Conservation (phyloP, 768 basidiomycete genomes). For the Termitomyces sp. region DNA sequence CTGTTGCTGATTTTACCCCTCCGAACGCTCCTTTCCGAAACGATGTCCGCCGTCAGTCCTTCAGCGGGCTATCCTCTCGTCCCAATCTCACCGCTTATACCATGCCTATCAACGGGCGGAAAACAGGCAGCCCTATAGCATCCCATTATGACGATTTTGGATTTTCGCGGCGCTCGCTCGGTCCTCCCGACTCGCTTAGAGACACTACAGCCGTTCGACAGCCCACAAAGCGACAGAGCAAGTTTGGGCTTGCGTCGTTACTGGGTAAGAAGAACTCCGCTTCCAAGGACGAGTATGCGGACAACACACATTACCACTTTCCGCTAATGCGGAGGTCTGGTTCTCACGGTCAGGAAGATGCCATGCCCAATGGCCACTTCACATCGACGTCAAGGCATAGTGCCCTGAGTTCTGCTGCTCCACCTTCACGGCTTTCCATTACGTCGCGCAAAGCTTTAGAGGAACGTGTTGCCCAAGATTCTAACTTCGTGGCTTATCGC, state of each 20-base stretch:
- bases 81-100: constrained; percentile 50
- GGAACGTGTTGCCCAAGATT: constrained; percentile 78
- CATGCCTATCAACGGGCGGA: constrained; percentile 31
- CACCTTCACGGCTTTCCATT: constrained; percentile 52
- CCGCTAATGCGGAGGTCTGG: constrained; percentile 41
- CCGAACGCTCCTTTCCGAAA: constrained; percentile 61
- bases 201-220: constrained; percentile 17
- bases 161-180: constrained; percentile 54
- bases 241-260: constrained; percentile 62
- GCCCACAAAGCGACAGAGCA: constrained; percentile 61
- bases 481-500: constrained; percentile 81
- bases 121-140: constrained; percentile 31
- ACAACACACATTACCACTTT: constrained; percentile 35
- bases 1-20: constrained; percentile 47
- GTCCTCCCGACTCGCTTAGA: constrained; percentile 32
- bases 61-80: constrained; percentile 57
- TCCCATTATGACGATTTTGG: constrained; percentile 71
- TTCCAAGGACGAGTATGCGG: constrained; percentile 28
- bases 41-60: constrained; percentile 70
- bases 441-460: constrained; percentile 69
- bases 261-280: constrained; percentile 50
- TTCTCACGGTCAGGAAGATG: constrained; percentile 47
- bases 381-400: constrained; percentile 49
- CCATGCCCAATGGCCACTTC: constrained; percentile 37
- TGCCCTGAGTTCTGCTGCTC: constrained; percentile 31